Evolutionary conservation across 208 protist genomes (phyloP).

Genomic region (Leishmania tarentolae): DNA sequence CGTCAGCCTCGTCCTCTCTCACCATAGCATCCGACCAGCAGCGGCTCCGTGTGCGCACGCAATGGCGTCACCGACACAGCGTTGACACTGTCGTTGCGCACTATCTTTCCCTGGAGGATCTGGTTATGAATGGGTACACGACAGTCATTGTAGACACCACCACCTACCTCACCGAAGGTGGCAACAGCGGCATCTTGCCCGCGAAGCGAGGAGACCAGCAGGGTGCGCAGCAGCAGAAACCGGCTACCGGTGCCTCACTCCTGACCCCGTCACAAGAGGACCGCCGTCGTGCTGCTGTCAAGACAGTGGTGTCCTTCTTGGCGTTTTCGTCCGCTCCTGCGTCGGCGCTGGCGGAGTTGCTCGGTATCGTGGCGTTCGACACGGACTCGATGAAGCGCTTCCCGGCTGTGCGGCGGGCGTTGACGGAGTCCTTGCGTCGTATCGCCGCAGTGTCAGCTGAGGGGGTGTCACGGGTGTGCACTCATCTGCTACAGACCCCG

Average conservation of each 20-base stretch:
- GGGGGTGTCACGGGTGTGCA: constrained; percentile 26
- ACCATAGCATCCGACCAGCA: constrained; percentile 31
- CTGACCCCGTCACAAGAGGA: constrained; percentile 19
- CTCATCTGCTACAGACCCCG: constrained; percentile 12
- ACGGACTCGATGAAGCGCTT: constrained; percentile 20
- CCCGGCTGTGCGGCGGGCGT: constrained; percentile 10
- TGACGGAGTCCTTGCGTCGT: constrained; percentile 13
- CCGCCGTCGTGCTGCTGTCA: constrained; percentile 30
- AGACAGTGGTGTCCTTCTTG: constrained; percentile 37
- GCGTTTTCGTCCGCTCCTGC: constrained; percentile 20
- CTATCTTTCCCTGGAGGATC: constrained; percentile 33
- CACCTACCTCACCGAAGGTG: constrained; percentile 33
- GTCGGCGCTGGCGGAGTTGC: constrained; percentile 7
- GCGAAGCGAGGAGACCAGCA: constrained; percentile 5
- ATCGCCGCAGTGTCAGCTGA: constrained; percentile 5
- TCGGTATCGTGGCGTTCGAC: not conserved
- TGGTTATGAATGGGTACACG: constrained; percentile 26
- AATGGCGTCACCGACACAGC: constrained; percentile 28
- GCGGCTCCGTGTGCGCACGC: constrained; percentile 26
- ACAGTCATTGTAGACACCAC: constrained; percentile 27
- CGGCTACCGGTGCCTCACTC: not conserved
- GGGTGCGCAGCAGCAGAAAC: not conserved
- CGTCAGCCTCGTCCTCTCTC: constrained; percentile 7
- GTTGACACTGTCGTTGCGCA: constrained; percentile 23
- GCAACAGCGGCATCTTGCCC: not conserved